Percentiles rank a stretch among this genome's conserved stretches.
phyloP scores from a whole-genome alignment of 257 asterid species.

The Nicotiana sylvestris region DNA sequence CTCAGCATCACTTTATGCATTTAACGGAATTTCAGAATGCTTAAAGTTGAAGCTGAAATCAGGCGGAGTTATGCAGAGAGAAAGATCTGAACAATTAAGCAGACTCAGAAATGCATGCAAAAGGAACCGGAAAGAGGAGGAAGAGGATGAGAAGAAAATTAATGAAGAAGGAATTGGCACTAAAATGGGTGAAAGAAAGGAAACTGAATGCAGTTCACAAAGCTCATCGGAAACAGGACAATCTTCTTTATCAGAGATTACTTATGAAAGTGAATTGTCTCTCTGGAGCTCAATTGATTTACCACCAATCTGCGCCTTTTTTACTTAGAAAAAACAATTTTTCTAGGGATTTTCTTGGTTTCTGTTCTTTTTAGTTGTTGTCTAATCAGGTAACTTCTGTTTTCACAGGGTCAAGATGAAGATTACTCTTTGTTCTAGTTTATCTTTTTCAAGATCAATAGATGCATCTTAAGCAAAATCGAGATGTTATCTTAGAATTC shows the following conservation, averaged over 20 bases:
- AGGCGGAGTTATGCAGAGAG: constrained; percentile 17
- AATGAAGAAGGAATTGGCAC: neutral
- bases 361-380: neutral
- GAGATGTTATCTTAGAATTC: neutral
- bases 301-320: constrained; percentile 34
- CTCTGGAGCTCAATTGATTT: constrained; percentile 50
- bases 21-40: constrained; percentile 74
- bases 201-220: neutral
- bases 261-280: constrained; percentile 26
- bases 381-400: neutral
- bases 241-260: neutral
- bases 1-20: constrained; percentile 71
- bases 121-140: constrained; percentile 8
- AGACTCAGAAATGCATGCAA: constrained; percentile 51
- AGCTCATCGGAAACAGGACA: neutral
- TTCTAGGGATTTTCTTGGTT: neutral
- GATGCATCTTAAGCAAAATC: neutral
- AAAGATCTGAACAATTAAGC: constrained; percentile 40
- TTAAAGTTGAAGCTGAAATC: constrained; percentile 48
- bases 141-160: constrained; percentile 12
- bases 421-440: neutral
- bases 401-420: neutral
- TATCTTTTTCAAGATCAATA: neutral
- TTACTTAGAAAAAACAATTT: neutral
- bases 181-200: neutral